Conservation (phyloP, 768 basidiomycete species). For the Macrolepiota fuliginosa region DNA sequence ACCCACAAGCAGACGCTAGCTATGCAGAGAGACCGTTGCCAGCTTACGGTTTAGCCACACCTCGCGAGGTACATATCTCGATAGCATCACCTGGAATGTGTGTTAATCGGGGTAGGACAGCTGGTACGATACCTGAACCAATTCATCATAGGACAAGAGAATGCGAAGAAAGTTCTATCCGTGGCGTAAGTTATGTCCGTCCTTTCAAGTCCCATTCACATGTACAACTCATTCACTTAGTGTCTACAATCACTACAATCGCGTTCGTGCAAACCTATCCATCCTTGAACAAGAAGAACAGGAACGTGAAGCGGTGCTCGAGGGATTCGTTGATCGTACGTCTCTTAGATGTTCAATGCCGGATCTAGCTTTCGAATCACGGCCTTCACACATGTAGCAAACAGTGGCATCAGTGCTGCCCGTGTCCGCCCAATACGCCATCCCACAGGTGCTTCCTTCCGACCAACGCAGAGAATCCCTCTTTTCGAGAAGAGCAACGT, state of each 20-base stretch:
- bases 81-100: neutral
- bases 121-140: constrained; percentile 84
- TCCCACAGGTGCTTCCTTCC: constrained; percentile 29
- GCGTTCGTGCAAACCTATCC: constrained; percentile 70
- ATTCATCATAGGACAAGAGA: constrained; percentile 89
- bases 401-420: constrained; percentile 49
- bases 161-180: constrained; percentile 89
- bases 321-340: constrained; percentile 18
- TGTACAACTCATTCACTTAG: constrained; percentile 34
- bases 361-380: neutral
- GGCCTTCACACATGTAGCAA: constrained; percentile 20
- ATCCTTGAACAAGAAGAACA: constrained; percentile 38
- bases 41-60: constrained; percentile 55
- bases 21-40: constrained; percentile 21
- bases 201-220: neutral
- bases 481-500: constrained; percentile 96
- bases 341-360: neutral
- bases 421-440: constrained; percentile 59
- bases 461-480: constrained; percentile 44
- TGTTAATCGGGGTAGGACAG: constrained; percentile 36
- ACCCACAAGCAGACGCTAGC: constrained; percentile 16
- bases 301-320: constrained; percentile 14
- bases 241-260: constrained; percentile 94
- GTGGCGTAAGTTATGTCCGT: constrained; percentile 70
- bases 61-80: constrained; percentile 37